Evolutionary conservation across 179 eudicot genomes (phyloP), one percentile per base, ranked within the genome.

Genomic region (Pouteria campechiana): DNA sequence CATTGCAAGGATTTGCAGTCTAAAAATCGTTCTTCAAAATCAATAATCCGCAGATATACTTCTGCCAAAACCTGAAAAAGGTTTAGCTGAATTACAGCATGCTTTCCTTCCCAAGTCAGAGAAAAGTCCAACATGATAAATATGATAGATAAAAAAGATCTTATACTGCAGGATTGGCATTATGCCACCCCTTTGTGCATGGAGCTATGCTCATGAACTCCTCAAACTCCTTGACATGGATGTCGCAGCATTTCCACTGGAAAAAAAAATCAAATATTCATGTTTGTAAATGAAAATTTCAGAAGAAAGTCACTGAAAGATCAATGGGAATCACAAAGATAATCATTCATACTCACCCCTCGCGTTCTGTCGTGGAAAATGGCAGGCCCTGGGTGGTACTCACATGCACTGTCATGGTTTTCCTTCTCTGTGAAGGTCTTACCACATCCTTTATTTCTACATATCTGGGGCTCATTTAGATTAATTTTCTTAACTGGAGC

Each of bases 241-340:
- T 48, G 55, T 89, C 85, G 43, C 97, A 89, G 43, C 97, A 89
- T 62, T 89, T 78, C 97, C 97, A 89, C 97, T 85, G 77, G 68
- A 73, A 36, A 32, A 15, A 58, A 49, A 23, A 25, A 50, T 27
- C 17, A 27, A 18, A 16, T 21, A 54, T 29, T 20, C 15, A 6
- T 9, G 22, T 8, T 8, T 22, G 15, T 16, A n/a, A n/a, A n/a
- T n/a, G n/a, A 15, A 40, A 39, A 32, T 7, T 23, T 12, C 46
- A 32, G 43, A 65, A 33, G 18, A 35, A 24, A 40, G 14, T 34
- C 8, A 5, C 32, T 13, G 59, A 46, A 14, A 33, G 19, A 17
- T 17, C 3, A 10, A 7, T 8, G 21, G 12, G 44, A 1, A 22
- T n/a, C 32, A 18, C 3, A 18, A 17, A 44, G 5, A 3, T 32